Percentiles rank a stretch among this genome's conserved stretches.
phyloP scores from a whole-genome alignment of 495 filamentous ascomycete species.

The Trichoderma reesei region DNA sequence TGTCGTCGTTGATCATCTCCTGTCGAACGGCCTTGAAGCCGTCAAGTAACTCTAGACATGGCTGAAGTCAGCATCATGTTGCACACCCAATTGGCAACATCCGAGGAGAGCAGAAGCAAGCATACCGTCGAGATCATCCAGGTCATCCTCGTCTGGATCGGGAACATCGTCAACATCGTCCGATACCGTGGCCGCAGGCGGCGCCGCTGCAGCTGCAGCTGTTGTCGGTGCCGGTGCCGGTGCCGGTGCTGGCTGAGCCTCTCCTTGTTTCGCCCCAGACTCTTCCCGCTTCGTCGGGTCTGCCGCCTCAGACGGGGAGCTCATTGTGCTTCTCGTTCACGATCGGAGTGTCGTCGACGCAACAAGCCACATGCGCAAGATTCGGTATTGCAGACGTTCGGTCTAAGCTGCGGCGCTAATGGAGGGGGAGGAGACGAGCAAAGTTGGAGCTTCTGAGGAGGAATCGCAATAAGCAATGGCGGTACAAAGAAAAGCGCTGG shows the following conservation, averaged over 20 bases:
- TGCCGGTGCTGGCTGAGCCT: neutral
- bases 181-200: neutral
- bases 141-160: slow-evolving; percentile 76
- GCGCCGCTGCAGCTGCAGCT: neutral
- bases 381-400: neutral
- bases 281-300: slow-evolving; percentile 3
- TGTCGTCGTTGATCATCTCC: slow-evolving; percentile 34
- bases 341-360: neutral
- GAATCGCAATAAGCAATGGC: too few relatives aligned
- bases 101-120: neutral
- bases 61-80: slow-evolving; percentile 5
- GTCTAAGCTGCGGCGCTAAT: slow-evolving; percentile 1
- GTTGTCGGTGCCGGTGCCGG: neutral
- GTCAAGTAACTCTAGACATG: slow-evolving; percentile 68
- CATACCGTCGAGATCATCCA: slow-evolving; percentile 85
- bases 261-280: slow-evolving; percentile 11
- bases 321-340: neutral
- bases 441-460: neutral
- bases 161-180: slow-evolving; percentile 41
- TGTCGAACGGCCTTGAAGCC: slow-evolving; percentile 60
- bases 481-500: neutral
- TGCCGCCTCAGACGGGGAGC: neutral
- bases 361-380: slow-evolving; percentile 1
- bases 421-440: neutral
- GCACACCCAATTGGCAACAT: neutral